Percentiles rank a stretch among this genome's conserved stretches.
Evolutionary conservation across 2,329 filamentous ascomycete genomes (phyloP).

Genomic region (Diaporthe citrichinensis): DNA sequence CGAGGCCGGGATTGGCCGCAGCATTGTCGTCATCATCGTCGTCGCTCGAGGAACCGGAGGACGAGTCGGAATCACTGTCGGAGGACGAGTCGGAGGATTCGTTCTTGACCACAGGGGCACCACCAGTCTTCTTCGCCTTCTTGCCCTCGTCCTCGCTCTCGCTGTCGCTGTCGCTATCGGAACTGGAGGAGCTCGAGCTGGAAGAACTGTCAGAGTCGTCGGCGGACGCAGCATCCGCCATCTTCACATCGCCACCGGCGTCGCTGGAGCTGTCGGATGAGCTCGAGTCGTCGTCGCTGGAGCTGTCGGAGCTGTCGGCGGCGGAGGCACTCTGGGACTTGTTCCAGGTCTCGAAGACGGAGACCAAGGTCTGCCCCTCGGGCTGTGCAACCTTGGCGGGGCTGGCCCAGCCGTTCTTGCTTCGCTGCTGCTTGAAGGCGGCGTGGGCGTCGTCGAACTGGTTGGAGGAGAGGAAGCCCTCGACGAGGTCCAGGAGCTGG

Average conservation of each 20-base stretch:
- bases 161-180: constrained; percentile 51
- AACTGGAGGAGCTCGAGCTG: constrained; percentile 48
- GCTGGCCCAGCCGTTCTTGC: constrained; percentile 64
- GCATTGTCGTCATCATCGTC: constrained; percentile 45
- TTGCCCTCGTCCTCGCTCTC: constrained; percentile 53
- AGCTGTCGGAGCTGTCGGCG: constrained; percentile 48
- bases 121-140: constrained; percentile 44
- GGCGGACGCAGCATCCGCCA: constrained; percentile 58
- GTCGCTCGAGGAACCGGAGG: constrained; percentile 35
- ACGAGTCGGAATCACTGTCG: constrained; percentile 19
- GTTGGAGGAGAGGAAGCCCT: constrained; percentile 75
- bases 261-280: constrained; percentile 48
- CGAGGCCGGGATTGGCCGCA: constrained; percentile 44
- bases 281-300: constrained; percentile 21
- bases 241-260: constrained; percentile 59
- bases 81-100: constrained; percentile 32
- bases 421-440: constrained; percentile 75
- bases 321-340: constrained; percentile 49
- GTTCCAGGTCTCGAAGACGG: constrained; percentile 67
- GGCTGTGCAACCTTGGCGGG: constrained; percentile 45
- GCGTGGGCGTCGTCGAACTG: constrained; percentile 73
- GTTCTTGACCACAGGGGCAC: constrained; percentile 46
- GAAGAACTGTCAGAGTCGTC: constrained; percentile 45
- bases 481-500: constrained; percentile 77
- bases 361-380: constrained; percentile 57